These are phyloP conservation scores for Neltuma alba DNA, from an alignment of 306 rosid species.

Conservation along the genomic window DNA sequence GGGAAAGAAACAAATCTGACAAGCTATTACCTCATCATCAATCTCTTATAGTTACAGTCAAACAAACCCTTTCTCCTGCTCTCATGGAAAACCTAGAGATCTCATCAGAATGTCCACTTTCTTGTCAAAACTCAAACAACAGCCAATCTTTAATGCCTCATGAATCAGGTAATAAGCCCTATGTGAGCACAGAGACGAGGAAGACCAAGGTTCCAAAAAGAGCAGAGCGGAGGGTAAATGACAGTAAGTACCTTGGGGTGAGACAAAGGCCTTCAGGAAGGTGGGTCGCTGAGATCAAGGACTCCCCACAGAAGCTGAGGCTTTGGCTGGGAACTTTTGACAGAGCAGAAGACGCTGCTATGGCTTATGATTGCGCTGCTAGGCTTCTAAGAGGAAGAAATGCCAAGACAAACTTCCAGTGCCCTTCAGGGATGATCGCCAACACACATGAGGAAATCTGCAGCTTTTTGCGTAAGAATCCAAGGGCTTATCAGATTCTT, in stretches of 20 bases:
- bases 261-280: slow-evolving; percentile 94
- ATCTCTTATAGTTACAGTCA: slow-evolving; percentile 30
- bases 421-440: slow-evolving; percentile 25
- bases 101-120: slow-evolving; percentile 34
- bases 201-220: slow-evolving; percentile 33
- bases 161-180: slow-evolving; percentile 30
- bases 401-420: slow-evolving; percentile 82
- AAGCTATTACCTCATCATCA: slow-evolving; percentile 50
- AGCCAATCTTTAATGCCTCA: slow-evolving; percentile 23
- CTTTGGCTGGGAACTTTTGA: slow-evolving; percentile 92
- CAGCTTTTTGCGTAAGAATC: slow-evolving; percentile 62
- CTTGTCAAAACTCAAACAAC: slow-evolving; percentile 41
- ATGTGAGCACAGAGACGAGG: slow-evolving; percentile 25
- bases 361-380: slow-evolving; percentile 85
- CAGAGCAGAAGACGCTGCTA: slow-evolving; percentile 78
- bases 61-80: slow-evolving; percentile 41
- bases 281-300: slow-evolving; percentile 96
- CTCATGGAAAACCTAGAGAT: slow-evolving; percentile 56
- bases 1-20: slow-evolving; percentile 49
- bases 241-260: slow-evolving; percentile 75
- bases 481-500: slow-evolving; percentile 68
- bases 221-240: slow-evolving; percentile 23
- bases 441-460: slow-evolving; percentile 46
- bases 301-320: slow-evolving; percentile 82
- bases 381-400: slow-evolving; percentile 84